Base-by-base conservation (phyloP, 2,329 filamentous ascomycete genomes). In the Sarocladiaceae sp. region DNA sequence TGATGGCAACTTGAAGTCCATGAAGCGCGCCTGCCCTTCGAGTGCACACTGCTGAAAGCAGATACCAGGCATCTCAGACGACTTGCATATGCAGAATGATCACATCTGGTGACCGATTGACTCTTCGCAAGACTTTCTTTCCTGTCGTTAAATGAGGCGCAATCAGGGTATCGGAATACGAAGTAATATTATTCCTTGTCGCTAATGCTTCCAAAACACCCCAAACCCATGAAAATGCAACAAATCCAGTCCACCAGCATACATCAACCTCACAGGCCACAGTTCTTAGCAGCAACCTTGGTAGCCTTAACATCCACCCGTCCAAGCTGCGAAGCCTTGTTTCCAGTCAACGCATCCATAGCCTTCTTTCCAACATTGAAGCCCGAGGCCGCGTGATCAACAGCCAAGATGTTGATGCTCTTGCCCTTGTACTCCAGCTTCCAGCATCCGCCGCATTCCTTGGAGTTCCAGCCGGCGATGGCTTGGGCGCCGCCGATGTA, bases 391-490 rank as follows among this genome's bases (percentile, higher is more conserved):
- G 76, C 68, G 57, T 74, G 72, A 65, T 85, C 82, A 53, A 85
- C 69, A 53, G 76, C 81, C 8, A 82, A 67, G 37, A 85, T 66
- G 64, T 77, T 73, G 69, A 84, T 72, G 52, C 66, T 75, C 53
- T 65, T 69, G 56, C 74, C 74, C 36, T 74, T 68, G 65, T 76
- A 84, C 13, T 67, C 72, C 52, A 83, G 69, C 54, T 69, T 60
- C 73, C 77, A 86, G 73, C 83, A 86, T 26, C 72, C 75, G 48
- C 82, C 82, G 68, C 83, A 86, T 65, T 71, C 63, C 48, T 69
- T 57, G 3, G 76, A 79, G 71, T 82, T 81, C 78, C 79, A 84
- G 52, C 75, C 74, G 18, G 62, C 63, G n/a, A 86, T 67, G 51
- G 69, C 73, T 7, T 73, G 67, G 18, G 71, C 69, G 28, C 79